Base-by-base conservation (phyloP, 768 basidiomycete species). In the Leccinum variicolor region DNA sequence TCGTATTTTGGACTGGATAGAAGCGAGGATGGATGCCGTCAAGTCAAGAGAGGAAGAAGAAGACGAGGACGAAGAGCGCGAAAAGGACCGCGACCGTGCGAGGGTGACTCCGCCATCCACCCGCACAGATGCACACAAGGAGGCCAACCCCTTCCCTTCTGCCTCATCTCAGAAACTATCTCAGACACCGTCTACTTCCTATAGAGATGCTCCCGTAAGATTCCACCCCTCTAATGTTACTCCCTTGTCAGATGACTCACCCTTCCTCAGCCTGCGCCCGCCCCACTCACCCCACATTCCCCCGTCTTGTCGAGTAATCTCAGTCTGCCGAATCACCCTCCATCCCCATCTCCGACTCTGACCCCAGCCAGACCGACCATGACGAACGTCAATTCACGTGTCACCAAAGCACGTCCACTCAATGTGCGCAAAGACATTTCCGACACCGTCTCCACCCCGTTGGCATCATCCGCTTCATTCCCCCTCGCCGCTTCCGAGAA, bases 1-100 rank as follows among this genome's bases (percentile, higher is more conserved):
- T 11, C 73, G 85, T 28, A 84, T 93, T 52, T 83, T 92, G 85
- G 90, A 92, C 64, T 92, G 89, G 86, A 83, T 87, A 59, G 91
- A 93, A 67, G 90, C 89, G 0, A 76, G 91, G 56, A 71, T 91
- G 45, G 90, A 92, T 23, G 90, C 89, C 0, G 82, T 92, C 56
- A 84, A 79, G 63, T 77, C 84, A 2, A 78, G 84, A 46, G 87
- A 90, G 54, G 90, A 92, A 54, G 91, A 91, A 66, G 90, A 91
- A 59, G 89, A 89, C 29, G 89, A 91, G 66, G 90, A 90, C 56
- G 87, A 90, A 60, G 87, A 89, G 60, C 75, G 80, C 48, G 86
- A 88, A 65, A 79, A 76, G 63, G 84, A 81, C 57, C 70, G 67
- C 52, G 81, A 81, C 60, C 72, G 79, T 61, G 68, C 66, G 36